Evolutionary conservation across 2,329 filamentous ascomycete species (phyloP).

Genomic region (Colletotrichum tropicale): DNA sequence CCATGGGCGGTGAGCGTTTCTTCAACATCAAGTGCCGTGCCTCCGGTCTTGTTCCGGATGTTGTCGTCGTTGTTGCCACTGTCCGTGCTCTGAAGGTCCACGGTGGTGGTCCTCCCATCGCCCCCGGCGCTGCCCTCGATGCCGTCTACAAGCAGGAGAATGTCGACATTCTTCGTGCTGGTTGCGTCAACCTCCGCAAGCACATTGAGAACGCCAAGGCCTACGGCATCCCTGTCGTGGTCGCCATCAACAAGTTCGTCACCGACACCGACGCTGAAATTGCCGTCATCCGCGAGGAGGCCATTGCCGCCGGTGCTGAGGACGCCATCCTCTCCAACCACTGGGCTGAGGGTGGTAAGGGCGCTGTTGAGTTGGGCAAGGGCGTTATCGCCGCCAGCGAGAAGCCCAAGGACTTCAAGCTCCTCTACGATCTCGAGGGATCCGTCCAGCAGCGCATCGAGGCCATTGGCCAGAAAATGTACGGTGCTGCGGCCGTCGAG

Average conservation of each 20-base stretch:
- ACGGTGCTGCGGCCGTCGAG: conserved; percentile 87
- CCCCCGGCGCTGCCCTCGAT: conserved; percentile 82
- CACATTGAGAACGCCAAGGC: conserved; percentile 89
- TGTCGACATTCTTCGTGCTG: conserved; percentile 84
- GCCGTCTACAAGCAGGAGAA: conserved; percentile 94
- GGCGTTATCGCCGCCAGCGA: conserved; percentile 83
- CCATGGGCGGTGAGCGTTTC: conserved; percentile 99
- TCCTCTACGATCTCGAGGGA: conserved; percentile 83
- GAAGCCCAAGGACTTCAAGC: conserved; percentile 85
- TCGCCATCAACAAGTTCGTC: conserved; percentile 95
- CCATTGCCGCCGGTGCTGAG: conserved; percentile 88
- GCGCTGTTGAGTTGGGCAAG: conserved; percentile 86
- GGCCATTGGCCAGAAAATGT: conserved; percentile 90
- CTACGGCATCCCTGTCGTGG: conserved; percentile 92
- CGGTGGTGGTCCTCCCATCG: conserved; percentile 92
- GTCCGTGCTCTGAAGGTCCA: conserved; percentile 97
- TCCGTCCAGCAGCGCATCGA: conserved; percentile 89
- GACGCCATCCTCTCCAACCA: conserved; percentile 95
- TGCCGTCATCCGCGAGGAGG: conserved; percentile 85
- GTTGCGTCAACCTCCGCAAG: conserved; percentile 94
- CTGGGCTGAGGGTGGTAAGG: conserved; percentile 94
- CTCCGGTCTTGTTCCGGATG: conserved; percentile 89
- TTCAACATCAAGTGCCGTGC: conserved; percentile 99
- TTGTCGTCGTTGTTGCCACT: conserved; percentile 93
- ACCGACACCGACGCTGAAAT: conserved; percentile 95